Evolutionary conservation across 257 asterid species (phyloP).

Genomic region (Primulina eburnea): DNA sequence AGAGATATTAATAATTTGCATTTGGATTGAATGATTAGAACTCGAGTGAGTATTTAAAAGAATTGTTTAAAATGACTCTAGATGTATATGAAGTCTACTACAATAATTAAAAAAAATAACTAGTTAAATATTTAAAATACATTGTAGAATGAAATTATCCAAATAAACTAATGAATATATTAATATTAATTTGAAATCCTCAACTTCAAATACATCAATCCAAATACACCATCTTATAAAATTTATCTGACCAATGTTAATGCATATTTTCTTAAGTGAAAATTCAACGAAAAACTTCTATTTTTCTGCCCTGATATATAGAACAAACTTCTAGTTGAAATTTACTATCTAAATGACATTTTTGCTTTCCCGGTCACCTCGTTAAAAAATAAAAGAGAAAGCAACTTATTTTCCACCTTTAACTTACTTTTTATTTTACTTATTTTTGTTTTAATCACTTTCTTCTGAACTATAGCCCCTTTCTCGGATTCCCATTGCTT

Average conservation of each 20-base stretch:
- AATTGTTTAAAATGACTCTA: no score
- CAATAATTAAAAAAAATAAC: no score
- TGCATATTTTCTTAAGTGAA: not conserved
- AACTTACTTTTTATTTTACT: constrained; percentile 26
- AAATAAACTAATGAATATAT: no score
- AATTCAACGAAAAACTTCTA: not conserved
- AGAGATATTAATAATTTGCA: no score
- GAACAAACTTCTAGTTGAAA: constrained; percentile 9
- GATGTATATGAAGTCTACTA: no score
- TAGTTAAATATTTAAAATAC: no score
- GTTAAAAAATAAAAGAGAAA: constrained; percentile 41
- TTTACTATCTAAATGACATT: constrained; percentile 15
- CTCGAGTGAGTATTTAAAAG: no score
- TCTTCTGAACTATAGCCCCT: constrained; percentile 7
- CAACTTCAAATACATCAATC: no score
- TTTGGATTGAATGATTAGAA: no score
- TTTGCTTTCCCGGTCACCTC: constrained; percentile 22
- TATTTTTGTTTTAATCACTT: constrained; percentile 16
- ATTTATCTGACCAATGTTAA: not conserved
- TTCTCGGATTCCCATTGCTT: constrained; percentile 15
- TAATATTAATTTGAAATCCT: no score
- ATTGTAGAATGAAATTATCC: no score
- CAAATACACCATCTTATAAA: no score
- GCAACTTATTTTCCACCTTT: constrained; percentile 39
- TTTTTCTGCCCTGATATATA: not conserved